Conservation (phyloP, 2,329 filamentous ascomycete species). For the Pyricularia grisea region DNA sequence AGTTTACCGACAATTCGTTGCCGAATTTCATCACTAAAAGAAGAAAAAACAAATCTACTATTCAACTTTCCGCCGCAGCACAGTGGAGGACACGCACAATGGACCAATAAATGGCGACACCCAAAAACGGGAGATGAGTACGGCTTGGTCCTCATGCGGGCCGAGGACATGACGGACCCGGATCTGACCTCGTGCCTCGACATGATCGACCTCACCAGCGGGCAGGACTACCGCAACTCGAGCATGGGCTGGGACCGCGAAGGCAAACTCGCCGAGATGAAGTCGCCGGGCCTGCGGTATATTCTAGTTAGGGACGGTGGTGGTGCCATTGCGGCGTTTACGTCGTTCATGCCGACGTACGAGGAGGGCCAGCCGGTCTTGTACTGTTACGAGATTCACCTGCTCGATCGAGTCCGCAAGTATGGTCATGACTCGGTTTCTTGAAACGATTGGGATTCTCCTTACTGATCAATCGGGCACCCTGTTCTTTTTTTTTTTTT, state of each 20-base stretch:
- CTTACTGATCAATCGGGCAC: conserved; percentile 6
- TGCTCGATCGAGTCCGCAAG: conserved; percentile 20
- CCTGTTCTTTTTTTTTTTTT: neutral
- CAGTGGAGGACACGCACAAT: conserved; percentile 10
- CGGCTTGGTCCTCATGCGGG: conserved; percentile 30
- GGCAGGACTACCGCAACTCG: conserved; percentile 53
- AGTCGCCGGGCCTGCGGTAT: conserved; percentile 56
- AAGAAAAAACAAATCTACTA: neutral
- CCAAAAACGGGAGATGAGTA: conserved; percentile 32
- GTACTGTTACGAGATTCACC: conserved; percentile 74
- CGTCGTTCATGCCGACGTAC: conserved; percentile 63
- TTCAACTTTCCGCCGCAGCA: neutral
- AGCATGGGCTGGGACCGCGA: conserved; percentile 51
- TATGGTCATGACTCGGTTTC: neutral
- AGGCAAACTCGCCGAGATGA: conserved; percentile 60
- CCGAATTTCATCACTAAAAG: neutral
- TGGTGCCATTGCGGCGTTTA: conserved; percentile 38
- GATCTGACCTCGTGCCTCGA: conserved; percentile 45
- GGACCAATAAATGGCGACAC: conserved; percentile 37
- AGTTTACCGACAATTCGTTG: neutral
- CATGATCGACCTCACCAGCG: conserved; percentile 55
- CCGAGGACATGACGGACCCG: conserved; percentile 25
- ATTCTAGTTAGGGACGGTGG: conserved; percentile 42
- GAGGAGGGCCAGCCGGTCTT: conserved; percentile 57
- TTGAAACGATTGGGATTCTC: neutral